Conservation (phyloP, 345 rosid species). For the Lepidium sativum region DNA sequence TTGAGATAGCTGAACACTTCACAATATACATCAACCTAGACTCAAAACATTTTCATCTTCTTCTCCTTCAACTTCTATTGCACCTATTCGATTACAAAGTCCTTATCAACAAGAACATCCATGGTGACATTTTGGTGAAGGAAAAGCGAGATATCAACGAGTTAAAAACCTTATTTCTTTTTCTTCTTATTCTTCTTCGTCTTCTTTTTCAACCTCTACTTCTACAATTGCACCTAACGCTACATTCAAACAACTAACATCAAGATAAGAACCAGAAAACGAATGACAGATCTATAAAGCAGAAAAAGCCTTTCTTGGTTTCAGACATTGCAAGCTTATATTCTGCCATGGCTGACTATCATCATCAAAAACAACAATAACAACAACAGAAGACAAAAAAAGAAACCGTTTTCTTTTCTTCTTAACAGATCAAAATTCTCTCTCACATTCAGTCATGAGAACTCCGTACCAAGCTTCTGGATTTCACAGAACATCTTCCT, state of each 20-base stretch:
- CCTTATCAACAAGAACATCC: background rate
- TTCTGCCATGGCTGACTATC: constrained; percentile 40
- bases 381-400: background rate
- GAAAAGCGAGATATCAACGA: constrained; percentile 2
- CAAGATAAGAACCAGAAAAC: background rate
- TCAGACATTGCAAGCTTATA: constrained; percentile 43
- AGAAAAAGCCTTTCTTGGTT: constrained; percentile 13
- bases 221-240: constrained; percentile 14
- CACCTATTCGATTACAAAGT: background rate
- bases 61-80: background rate
- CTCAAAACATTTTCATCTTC: background rate
- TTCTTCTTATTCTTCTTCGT: background rate
- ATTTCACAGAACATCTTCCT: constrained; percentile 77
- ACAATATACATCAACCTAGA: background rate
- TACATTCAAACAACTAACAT: constrained; percentile 8
- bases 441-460: constrained; percentile 37
- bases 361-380: constrained; percentile 1
- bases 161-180: background rate
- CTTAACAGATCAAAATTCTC: constrained; percentile 7
- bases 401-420: background rate
- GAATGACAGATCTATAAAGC: constrained; percentile 18
- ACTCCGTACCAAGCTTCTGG: constrained; percentile 75
- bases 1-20: background rate
- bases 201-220: constrained; percentile 12
- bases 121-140: background rate